Percentiles rank a stretch among this genome's conserved stretches.
These are phyloP conservation scores for Plantago major DNA, from an alignment of 257 asterid genomes.

Conservation along the genomic window DNA sequence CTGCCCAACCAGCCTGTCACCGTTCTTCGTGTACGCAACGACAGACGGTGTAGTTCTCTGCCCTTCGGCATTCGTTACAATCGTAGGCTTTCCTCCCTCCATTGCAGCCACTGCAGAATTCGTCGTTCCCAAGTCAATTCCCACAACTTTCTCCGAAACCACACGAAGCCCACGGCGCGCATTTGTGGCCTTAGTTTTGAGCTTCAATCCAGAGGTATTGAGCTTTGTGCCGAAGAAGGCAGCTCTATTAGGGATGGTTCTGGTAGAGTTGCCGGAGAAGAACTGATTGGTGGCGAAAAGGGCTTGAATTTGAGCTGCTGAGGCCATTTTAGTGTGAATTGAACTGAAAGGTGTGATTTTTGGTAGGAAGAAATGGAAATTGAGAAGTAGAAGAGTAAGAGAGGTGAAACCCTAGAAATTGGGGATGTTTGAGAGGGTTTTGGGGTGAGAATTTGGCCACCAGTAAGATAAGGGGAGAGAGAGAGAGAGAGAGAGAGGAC, in stretches of 20 bases:
- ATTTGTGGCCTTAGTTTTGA: constrained; percentile 18
- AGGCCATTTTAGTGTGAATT: constrained; percentile 26
- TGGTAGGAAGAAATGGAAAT: not conserved
- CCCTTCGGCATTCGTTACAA: constrained; percentile 69
- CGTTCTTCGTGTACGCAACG: constrained; percentile 65
- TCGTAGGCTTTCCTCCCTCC: constrained; percentile 83
- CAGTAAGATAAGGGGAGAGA: too few species aligned
- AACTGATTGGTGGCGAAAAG: constrained; percentile 32
- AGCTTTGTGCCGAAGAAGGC: constrained; percentile 34
- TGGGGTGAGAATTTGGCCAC: too few species aligned
- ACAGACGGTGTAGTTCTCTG: constrained; percentile 79
- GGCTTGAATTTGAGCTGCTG: constrained; percentile 53
- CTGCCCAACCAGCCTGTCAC: constrained; percentile 70
- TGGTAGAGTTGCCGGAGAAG: constrained; percentile 15
- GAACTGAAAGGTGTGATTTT: not conserved
- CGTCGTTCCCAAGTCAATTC: constrained; percentile 71
- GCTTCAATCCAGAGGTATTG: constrained; percentile 25
- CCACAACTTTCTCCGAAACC: constrained; percentile 74
- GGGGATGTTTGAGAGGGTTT: too few species aligned
- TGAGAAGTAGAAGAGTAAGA: constrained; percentile 15
- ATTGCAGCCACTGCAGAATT: constrained; percentile 81
- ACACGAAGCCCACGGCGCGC: constrained; percentile 38
- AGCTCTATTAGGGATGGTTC: constrained; percentile 20
- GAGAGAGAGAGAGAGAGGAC: too few species aligned
- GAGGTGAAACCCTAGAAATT: not conserved